A percentile compares a stretch with the other conserved stretches of the same genome.
These are phyloP conservation scores for Lipomyces japonicus DNA, from an alignment of 805 yeast genomes.

Conservation along the genomic window DNA sequence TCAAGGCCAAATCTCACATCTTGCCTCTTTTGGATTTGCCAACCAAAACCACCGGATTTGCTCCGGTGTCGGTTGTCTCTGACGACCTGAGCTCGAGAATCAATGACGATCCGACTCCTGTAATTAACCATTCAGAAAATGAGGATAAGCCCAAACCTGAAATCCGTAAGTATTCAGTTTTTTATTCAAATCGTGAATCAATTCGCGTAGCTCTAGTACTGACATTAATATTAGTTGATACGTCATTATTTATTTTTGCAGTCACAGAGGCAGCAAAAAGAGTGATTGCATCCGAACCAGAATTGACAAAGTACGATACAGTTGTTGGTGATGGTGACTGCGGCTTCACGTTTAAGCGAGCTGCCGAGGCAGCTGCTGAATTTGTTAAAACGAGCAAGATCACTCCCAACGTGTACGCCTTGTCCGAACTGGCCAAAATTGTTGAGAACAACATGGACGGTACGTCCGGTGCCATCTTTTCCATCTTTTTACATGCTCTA, in stretches of 20 bases:
- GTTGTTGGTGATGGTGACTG: slow-evolving; percentile 97
- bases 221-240: slow-evolving; percentile 38
- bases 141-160: slow-evolving; percentile 19
- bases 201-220: slow-evolving; percentile 12
- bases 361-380: slow-evolving; percentile 66
- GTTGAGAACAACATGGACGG: slow-evolving; percentile 92
- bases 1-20: slow-evolving; percentile 60
- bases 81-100: slow-evolving; percentile 31
- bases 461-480: slow-evolving; percentile 89
- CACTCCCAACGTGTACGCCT: slow-evolving; percentile 48
- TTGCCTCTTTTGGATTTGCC: slow-evolving; percentile 62
- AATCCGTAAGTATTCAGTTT: background rate
- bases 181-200: background rate
- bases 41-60: slow-evolving; percentile 85
- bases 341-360: slow-evolving; percentile 83
- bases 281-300: slow-evolving; percentile 67
- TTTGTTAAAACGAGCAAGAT: slow-evolving; percentile 42
- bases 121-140: slow-evolving; percentile 11
- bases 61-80: slow-evolving; percentile 32
- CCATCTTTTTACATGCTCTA: slow-evolving; percentile 77
- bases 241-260: slow-evolving; percentile 36
- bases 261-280: slow-evolving; percentile 50
- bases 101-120: too few relatives aligned
- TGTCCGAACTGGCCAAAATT: slow-evolving; percentile 71
- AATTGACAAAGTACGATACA: slow-evolving; percentile 79